Evolutionary conservation across 2,329 filamentous ascomycete species (phyloP), one percentile per base, ranked within the genome.

Genomic region (Trichoderma hamatum): DNA sequence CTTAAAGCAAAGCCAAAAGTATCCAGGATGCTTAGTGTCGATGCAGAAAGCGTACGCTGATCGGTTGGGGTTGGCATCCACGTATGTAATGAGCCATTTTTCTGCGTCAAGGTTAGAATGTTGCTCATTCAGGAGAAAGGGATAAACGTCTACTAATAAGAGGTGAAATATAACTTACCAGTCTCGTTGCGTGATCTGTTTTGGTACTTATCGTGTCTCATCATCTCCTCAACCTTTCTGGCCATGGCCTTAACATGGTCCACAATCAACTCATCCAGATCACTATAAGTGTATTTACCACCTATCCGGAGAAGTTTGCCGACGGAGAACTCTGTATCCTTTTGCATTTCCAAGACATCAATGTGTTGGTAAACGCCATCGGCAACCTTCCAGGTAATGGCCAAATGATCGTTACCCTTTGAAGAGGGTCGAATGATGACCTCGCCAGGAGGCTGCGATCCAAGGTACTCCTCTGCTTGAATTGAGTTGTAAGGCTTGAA

Each of bases 181-280:
- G 94, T 92, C 76, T 96, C 92, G 71, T 89, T 85, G 76, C 90
- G 90, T 71, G 89, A 94, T 70, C 91, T 90, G 72, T 88, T 88
- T 81, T 97, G 93, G 84, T 92, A 99, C 80, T 97, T 97, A 78
- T 98, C 95, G 79, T 97, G 91, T 73, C 91, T 88, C 85, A 93
- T 96, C 84, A 99, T 90, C 84, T 99, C 95, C 73, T 97, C 93
- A 63, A 98, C 95, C 85, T 99, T 99, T 81, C 91, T 92, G 21
- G 94, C 92, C 96, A 98, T 99, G 64, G 94, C 93, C 83, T 97
- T 96, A 77, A 99, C 93, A 78, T 99, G 96, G 76, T 96, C 92
- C 77, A 97, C 94, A 73, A 99, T 98, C 82, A 99, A 81, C 79
- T 99, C 96, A 81, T 99, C 96, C 71, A 99, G 84, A 90, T 99